Percentiles rank a stretch among this genome's conserved stretches.
Conservation (phyloP, 2,329 filamentous ascomycete genomes). For the Nemania sp. region DNA sequence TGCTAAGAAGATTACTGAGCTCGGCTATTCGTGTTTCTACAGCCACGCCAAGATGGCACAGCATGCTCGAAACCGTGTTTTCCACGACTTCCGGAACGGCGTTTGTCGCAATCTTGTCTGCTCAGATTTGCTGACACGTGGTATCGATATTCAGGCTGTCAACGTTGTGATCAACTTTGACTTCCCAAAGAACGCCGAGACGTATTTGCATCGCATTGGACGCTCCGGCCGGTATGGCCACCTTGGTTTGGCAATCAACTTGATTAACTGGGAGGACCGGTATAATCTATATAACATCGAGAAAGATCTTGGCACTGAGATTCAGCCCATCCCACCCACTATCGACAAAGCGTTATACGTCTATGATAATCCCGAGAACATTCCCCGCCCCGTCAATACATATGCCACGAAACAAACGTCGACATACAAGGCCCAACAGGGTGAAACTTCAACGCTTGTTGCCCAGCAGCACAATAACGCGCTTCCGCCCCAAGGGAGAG, state of each 20-base stretch:
- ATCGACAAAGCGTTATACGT: constrained; percentile 99
- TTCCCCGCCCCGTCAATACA: constrained; percentile 76
- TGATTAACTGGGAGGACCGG: constrained; percentile 99
- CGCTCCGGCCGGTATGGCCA: constrained; percentile 97
- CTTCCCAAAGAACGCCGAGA: constrained; percentile 99
- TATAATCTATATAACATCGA: constrained; percentile 99
- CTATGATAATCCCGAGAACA: constrained; percentile 93
- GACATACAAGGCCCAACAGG: constrained; percentile 35
- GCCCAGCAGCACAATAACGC: constrained; percentile 38
- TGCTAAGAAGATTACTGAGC: constrained; percentile 98
- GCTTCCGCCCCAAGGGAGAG: constrained; percentile 36
- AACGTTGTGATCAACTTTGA: constrained; percentile 99
- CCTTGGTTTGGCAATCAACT: constrained; percentile 94
- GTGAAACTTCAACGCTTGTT: constrained; percentile 27
- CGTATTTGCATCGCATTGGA: constrained; percentile 97
- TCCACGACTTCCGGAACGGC: constrained; percentile 98
- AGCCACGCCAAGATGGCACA: constrained; percentile 98
- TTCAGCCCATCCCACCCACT: constrained; percentile 88
- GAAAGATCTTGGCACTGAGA: constrained; percentile 94
- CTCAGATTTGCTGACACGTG: constrained; percentile 94
- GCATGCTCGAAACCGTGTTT: constrained; percentile 94
- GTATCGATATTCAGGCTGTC: constrained; percentile 99
- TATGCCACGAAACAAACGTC: constrained; percentile 43
- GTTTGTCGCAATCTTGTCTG: constrained; percentile 98
- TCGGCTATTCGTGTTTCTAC: constrained; percentile 99